Base-by-base conservation (phyloP, 352 stramenopile species). In the Thalassiosira livingstoniorum region DNA sequence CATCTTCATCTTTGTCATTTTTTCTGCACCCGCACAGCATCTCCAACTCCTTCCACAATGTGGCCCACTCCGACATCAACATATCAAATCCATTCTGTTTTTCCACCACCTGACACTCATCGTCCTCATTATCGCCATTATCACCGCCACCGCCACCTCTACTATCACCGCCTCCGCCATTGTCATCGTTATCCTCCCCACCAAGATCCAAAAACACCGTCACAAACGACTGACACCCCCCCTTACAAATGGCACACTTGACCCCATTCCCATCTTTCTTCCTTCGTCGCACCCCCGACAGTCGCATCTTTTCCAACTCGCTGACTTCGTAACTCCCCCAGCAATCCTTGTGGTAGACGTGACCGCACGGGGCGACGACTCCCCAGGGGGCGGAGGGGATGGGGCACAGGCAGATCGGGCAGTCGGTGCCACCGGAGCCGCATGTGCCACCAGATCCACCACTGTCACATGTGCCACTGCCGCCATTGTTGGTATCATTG, bases 351-450 rank as follows among this genome's bases (percentile, higher is more conserved):
- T 77, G 69, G 39, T 83, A 83, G 2, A 67, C 21, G 27, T 83
- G 75, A 13, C 75, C 75, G 31, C 75, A 83, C 23, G 74, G 74
- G 23, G 32, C 32, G 7, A 32, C 47, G 1, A 75, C 42, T 1
- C 75, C 75, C 75, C 75, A 83, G 13, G 75, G 60, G 15, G 43
- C 53, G 0, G 51, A 69, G 18, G 62, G 64, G 25, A 80, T 71
- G 13, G 75, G 75, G 35, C 66, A 77, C 15, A 83, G 67, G 34
- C 75, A 83, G 51, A 83, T 83, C 18, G 66, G 75, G 69, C 75
- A 83, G 27, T 83, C 75, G 60, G n/a, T n/a, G n/a, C n/a, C n/a
- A n/a, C n/a, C n/a, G n/a, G n/a, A n/a, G n/a, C n/a, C n/a, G n/a
- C n/a, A n/a, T n/a, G n/a, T n/a, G n/a, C n/a, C n/a, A n/a, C n/a